These are phyloP conservation scores for Aaosphaeria arxii DNA, from an alignment of 2,329 filamentous ascomycete species.

Conservation along the genomic window DNA sequence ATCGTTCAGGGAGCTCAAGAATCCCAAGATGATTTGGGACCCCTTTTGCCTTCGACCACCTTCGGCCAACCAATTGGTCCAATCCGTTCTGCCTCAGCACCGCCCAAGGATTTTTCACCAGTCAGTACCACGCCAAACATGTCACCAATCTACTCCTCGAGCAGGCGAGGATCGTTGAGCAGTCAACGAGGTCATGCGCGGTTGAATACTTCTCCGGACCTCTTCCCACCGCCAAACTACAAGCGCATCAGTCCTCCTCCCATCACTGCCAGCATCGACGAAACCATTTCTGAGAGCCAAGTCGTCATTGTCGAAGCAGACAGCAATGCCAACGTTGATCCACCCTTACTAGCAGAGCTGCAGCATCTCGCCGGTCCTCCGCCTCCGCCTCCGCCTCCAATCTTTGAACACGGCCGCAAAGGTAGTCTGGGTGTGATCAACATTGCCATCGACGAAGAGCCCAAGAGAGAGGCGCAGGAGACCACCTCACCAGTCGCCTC, in stretches of 20 bases:
- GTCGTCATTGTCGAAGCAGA: slow-evolving; percentile 44
- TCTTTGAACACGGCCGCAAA: slow-evolving; percentile 13
- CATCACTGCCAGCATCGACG: slow-evolving; percentile 53
- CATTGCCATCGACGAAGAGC: slow-evolving; percentile 45
- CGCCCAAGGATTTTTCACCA: slow-evolving; percentile 41
- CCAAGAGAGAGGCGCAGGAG: slow-evolving; percentile 18
- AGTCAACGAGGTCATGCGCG: slow-evolving; percentile 36
- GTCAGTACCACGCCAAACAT: slow-evolving; percentile 14
- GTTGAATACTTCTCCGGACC: slow-evolving; percentile 44
- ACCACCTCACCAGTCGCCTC: slow-evolving; percentile 12
- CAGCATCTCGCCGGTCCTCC: slow-evolving; percentile 58
- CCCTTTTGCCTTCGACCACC: slow-evolving; percentile 47
- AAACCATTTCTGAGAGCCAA: slow-evolving; percentile 46
- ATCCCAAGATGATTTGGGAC: slow-evolving; percentile 41
- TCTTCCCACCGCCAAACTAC: slow-evolving; percentile 25
- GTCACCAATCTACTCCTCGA: slow-evolving; percentile 19
- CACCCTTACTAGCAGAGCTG: slow-evolving; percentile 58
- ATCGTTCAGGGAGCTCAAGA: slow-evolving; percentile 24
- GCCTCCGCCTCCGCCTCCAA: slow-evolving; percentile 48
- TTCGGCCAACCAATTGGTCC: slow-evolving; percentile 41
- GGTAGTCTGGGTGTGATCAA: slow-evolving; percentile 41
- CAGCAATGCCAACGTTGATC: slow-evolving; percentile 27
- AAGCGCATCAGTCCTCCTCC: slow-evolving; percentile 38
- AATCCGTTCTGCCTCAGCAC: slow-evolving; percentile 46
- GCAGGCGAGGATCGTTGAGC: slow-evolving; percentile 36